These are phyloP conservation scores for Coemansia sp. DNA, from an alignment of 371 early-diverging fungal genomes.

Conservation along the genomic window DNA sequence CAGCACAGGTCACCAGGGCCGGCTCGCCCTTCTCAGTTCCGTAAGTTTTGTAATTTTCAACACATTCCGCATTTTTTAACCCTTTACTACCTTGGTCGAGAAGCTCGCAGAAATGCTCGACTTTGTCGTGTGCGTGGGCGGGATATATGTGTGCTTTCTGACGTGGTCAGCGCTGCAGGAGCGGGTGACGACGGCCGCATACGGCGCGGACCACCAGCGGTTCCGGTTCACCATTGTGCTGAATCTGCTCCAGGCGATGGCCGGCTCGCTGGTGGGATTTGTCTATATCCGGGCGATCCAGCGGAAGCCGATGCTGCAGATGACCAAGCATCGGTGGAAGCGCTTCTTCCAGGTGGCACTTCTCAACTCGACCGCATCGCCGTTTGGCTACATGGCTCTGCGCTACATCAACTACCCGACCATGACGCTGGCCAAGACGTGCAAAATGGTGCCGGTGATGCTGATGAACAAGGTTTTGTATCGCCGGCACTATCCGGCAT, in stretches of 20 bases:
- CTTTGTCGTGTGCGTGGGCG: slow-evolving; percentile 74
- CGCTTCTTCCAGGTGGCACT: slow-evolving; percentile 76
- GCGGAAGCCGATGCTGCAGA: slow-evolving; percentile 49
- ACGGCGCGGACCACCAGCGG: slow-evolving; percentile 65
- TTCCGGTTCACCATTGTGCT: slow-evolving; percentile 90
- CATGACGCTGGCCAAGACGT: slow-evolving; percentile 94
- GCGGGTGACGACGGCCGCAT: slow-evolving; percentile 82
- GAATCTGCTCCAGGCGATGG: slow-evolving; percentile 79
- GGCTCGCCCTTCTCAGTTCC: background rate
- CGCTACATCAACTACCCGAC: slow-evolving; percentile 97
- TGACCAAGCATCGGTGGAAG: slow-evolving; percentile 51
- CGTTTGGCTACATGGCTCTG: slow-evolving; percentile 91
- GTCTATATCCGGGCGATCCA: slow-evolving; percentile 66
- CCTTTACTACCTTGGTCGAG: background rate
- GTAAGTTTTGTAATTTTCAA: background rate
- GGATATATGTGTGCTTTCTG: slow-evolving; percentile 93
- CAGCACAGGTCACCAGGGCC: background rate
- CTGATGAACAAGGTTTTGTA: slow-evolving; percentile 93
- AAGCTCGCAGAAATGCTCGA: slow-evolving; percentile 56
- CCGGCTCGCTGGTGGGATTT: slow-evolving; percentile 74
- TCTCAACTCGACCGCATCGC: slow-evolving; percentile 76
- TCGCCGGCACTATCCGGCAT: slow-evolving; percentile 74
- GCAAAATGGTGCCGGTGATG: slow-evolving; percentile 97
- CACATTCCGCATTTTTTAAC: background rate
- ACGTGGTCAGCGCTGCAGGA: slow-evolving; percentile 96